Conservation (phyloP, 257 asterid species). For the Lycium barbarum region DNA sequence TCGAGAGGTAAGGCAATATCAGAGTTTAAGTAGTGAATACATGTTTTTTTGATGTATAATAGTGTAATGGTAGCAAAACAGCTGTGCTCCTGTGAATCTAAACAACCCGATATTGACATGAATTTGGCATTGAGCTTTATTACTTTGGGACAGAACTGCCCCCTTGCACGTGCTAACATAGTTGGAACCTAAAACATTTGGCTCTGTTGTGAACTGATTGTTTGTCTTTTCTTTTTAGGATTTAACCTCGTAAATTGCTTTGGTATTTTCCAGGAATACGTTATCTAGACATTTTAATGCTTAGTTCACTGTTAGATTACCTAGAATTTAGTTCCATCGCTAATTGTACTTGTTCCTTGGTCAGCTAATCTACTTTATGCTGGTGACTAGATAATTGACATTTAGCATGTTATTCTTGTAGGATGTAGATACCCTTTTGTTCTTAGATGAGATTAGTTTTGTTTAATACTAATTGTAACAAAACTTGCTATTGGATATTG, state of each 20-base stretch:
- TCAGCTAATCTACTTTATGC: slow-evolving; percentile 14
- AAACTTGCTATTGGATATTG: slow-evolving; percentile 34
- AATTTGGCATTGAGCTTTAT: slow-evolving; percentile 1
- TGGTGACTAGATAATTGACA: slow-evolving; percentile 24
- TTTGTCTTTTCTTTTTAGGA: not conserved
- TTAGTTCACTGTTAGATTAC: not conserved
- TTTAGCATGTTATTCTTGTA: slow-evolving; percentile 29
- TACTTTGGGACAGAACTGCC: not conserved
- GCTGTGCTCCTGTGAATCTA: not conserved
- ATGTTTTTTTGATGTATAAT: not conserved
- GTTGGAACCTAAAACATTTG: not conserved
- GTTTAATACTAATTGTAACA: slow-evolving; percentile 30
- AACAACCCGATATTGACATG: not conserved
- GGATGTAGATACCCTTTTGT: slow-evolving; percentile 39
- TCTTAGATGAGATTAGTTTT: slow-evolving; percentile 15
- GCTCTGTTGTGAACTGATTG: slow-evolving; percentile 3
- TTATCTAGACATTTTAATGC: slow-evolving; percentile 19
- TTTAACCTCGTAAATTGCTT: not conserved
- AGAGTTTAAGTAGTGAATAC: slow-evolving; percentile 17
- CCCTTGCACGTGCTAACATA: not conserved
- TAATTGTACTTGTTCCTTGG: not conserved
- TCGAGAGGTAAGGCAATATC: slow-evolving; percentile 53
- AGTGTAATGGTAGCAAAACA: not conserved
- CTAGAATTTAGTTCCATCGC: not conserved
- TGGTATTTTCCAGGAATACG: not conserved